Conservation (phyloP, 768 basidiomycete genomes). For the Lepiota brunneoincarnata region DNA sequence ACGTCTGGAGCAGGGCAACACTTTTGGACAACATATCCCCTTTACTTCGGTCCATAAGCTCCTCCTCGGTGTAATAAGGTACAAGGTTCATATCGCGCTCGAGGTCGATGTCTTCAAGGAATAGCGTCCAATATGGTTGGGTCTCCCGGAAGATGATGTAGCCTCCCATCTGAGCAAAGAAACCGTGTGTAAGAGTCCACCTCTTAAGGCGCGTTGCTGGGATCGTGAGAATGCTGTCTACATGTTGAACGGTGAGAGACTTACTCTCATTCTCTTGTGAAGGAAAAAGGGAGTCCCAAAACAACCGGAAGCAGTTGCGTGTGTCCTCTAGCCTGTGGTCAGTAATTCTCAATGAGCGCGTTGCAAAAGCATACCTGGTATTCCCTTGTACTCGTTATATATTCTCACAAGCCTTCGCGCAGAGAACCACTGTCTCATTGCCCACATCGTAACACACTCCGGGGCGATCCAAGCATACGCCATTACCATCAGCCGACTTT, state of each 20-base stretch:
- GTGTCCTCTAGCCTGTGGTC: background rate
- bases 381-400: constrained; percentile 6
- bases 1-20: constrained; percentile 28
- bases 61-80: constrained; percentile 17
- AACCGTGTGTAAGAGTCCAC: constrained; percentile 6
- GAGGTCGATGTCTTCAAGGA: constrained; percentile 14
- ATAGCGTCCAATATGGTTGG: constrained; percentile 2
- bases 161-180: constrained; percentile 11
- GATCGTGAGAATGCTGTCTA: background rate
- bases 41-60: constrained; percentile 28
- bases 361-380: background rate
- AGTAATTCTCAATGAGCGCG: background rate
- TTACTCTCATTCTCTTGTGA: background rate
- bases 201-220: background rate
- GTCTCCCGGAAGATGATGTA: constrained; percentile 2
- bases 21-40: constrained; percentile 31
- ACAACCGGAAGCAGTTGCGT: background rate
- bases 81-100: constrained; percentile 13
- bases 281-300: background rate
- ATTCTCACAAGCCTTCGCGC: constrained; percentile 12
- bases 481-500: constrained; percentile 8
- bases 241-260: background rate
- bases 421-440: constrained; percentile 16
- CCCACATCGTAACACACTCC: constrained; percentile 19
- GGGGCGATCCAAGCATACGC: constrained; percentile 14